A percentile compares a stretch with the other conserved stretches of the same genome.
phyloP scores from a whole-genome alignment of 169 alveolate species.

The Hammondia hammondi region DNA sequence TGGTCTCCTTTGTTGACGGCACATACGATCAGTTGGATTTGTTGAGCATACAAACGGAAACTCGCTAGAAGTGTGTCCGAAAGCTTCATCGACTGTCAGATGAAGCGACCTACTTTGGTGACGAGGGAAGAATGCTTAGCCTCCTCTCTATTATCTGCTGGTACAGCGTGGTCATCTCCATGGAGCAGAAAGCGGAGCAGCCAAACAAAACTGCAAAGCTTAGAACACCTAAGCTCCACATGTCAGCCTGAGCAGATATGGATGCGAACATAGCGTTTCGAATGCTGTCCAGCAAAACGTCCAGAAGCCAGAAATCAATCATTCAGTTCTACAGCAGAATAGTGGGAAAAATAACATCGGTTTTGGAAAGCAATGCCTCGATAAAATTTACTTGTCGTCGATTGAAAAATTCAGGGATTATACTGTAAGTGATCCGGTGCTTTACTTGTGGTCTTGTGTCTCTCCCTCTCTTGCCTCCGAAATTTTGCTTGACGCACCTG shows the following conservation, averaged over 20 bases:
- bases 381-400: too few species aligned
- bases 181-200: slow-evolving; percentile 68
- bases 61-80: not conserved
- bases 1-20: not conserved
- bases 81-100: not conserved
- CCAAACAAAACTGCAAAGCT: slow-evolving; percentile 74
- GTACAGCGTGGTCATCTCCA: slow-evolving; percentile 50
- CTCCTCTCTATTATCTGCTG: slow-evolving; percentile 47
- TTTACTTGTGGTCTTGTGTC: not conserved
- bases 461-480: not conserved
- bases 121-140: not conserved
- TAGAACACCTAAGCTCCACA: slow-evolving; percentile 77
- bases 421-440: not conserved
- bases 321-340: not conserved
- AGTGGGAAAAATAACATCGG: not conserved
- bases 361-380: too few species aligned
- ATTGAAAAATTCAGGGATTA: too few species aligned
- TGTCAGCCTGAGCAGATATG: slow-evolving; percentile 66
- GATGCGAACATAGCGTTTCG: not conserved
- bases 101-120: not conserved
- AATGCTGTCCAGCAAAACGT: not conserved
- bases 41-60: not conserved
- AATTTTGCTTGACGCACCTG: slow-evolving; percentile 19
- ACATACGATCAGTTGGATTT: too few species aligned
- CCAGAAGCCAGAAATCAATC: not conserved